Conservation (phyloP, 2,329 filamentous ascomycete species). For the Rhytidhysteron rufulum region DNA sequence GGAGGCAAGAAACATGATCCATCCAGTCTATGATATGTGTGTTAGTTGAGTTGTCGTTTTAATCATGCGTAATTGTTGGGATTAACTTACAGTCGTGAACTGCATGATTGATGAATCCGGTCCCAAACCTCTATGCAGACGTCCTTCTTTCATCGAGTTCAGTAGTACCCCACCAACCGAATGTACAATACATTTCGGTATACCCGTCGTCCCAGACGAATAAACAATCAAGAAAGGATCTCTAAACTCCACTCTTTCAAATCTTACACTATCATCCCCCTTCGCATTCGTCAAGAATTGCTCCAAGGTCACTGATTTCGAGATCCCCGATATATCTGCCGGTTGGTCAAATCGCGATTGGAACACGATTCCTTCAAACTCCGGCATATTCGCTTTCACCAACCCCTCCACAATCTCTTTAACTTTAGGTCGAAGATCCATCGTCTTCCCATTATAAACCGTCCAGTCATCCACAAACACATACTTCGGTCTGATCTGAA, state of each 20-base stretch:
- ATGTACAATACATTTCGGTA: constrained; percentile 83
- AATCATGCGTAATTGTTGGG: constrained; percentile 40
- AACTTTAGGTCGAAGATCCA: constrained; percentile 73
- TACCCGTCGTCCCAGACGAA: constrained; percentile 75
- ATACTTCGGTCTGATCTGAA: constrained; percentile 72
- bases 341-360: constrained; percentile 63
- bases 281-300: constrained; percentile 39
- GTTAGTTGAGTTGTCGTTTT: constrained; percentile 55
- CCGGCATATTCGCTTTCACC: constrained; percentile 45
- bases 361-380: constrained; percentile 62
- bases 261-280: constrained; percentile 42
- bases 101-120: constrained; percentile 49
- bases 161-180: constrained; percentile 63
- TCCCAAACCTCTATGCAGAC: constrained; percentile 48
- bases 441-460: constrained; percentile 72
- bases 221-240: constrained; percentile 78
- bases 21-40: constrained; percentile 39
- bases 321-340: constrained; percentile 55
- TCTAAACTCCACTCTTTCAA: constrained; percentile 63
- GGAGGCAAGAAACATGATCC: constrained; percentile 80
- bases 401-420: constrained; percentile 61
- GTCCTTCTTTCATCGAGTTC: constrained; percentile 58
- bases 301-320: constrained; percentile 43
- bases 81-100: constrained; percentile 51
- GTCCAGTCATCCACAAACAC: constrained; percentile 82